Conservation (phyloP, 129 eudicot species). For the Erigeron canadensis region DNA sequence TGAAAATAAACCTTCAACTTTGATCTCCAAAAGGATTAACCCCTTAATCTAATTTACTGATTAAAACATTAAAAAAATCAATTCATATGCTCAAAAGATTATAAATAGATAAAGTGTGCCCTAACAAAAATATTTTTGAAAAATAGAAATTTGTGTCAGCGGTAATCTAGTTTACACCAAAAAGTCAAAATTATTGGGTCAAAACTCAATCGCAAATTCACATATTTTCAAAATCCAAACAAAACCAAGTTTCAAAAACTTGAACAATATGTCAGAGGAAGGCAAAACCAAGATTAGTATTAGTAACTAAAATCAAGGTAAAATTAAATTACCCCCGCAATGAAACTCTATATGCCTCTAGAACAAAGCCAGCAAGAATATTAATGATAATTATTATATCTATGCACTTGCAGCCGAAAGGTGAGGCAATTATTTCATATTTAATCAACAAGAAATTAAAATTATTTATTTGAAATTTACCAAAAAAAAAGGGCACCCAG, state of each 20-base stretch:
- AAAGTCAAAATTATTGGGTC: no score
- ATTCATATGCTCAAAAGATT: no score
- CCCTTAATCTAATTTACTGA: no score
- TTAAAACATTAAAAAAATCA: no score
- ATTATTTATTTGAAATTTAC: constrained; percentile 14
- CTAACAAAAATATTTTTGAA: no score
- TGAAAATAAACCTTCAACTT: no score
- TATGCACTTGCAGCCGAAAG: constrained; percentile 63
- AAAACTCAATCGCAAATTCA: not conserved
- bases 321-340: constrained; percentile 9
- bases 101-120: no score
- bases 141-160: no score
- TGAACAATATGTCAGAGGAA: constrained; percentile 12
- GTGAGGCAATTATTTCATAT: constrained; percentile 36
- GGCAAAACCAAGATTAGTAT: constrained; percentile 6
- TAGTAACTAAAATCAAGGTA: not conserved
- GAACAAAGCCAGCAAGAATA: constrained; percentile 65
- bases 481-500: constrained; percentile 36
- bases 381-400: constrained; percentile 34
- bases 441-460: not conserved
- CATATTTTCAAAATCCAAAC: no score
- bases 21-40: no score
- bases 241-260: not conserved
- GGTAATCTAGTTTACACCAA: no score
- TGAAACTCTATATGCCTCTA: constrained; percentile 49